Evolutionary conservation across 1,139 yeast genomes (phyloP).

Genomic region (Blastobotrys malaysiensis): DNA sequence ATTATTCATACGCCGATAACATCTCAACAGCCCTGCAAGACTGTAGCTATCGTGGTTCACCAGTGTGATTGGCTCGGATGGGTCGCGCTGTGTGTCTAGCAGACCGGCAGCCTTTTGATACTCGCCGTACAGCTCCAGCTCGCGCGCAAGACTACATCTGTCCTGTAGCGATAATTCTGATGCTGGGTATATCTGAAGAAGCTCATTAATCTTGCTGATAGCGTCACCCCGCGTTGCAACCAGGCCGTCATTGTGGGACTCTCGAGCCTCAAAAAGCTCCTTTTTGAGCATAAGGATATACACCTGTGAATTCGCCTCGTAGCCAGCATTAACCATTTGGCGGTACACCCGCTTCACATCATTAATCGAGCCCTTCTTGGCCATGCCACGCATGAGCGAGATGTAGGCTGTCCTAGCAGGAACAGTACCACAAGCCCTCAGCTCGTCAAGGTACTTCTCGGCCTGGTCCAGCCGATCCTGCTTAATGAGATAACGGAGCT

Average conservation of each 20-base stretch:
- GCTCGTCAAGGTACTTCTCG: conserved; percentile 15
- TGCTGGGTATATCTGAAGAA: background rate
- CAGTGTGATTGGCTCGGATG: conserved; percentile 13
- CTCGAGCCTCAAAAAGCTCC: background rate
- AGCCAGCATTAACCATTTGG: conserved; percentile 16
- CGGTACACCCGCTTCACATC: conserved; percentile 13
- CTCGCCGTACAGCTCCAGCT: conserved; percentile 16
- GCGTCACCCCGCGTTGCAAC: background rate
- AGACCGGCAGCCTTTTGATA: conserved; percentile 15
- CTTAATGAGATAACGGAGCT: background rate
- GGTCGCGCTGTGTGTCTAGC: conserved; percentile 19
- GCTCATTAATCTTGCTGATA: background rate
- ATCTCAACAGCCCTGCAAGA: conserved; percentile 17
- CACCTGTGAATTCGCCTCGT: conserved; percentile 7
- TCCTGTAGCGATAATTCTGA: conserved; percentile 7
- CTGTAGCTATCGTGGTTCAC: conserved; percentile 20
- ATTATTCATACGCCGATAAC: conserved; percentile 13
- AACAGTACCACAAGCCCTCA: conserved; percentile 17
- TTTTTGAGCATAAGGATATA: background rate
- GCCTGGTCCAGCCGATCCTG: conserved; percentile 13
- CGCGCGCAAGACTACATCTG: conserved; percentile 18
- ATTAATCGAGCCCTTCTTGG: conserved; percentile 4
- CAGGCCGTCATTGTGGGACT: background rate
- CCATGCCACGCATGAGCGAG: conserved; percentile 16
- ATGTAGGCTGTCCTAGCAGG: conserved; percentile 17